Evolutionary conservation across 1,139 yeast species (phyloP).

Genomic region (Hanseniaspora gamundiae): DNA sequence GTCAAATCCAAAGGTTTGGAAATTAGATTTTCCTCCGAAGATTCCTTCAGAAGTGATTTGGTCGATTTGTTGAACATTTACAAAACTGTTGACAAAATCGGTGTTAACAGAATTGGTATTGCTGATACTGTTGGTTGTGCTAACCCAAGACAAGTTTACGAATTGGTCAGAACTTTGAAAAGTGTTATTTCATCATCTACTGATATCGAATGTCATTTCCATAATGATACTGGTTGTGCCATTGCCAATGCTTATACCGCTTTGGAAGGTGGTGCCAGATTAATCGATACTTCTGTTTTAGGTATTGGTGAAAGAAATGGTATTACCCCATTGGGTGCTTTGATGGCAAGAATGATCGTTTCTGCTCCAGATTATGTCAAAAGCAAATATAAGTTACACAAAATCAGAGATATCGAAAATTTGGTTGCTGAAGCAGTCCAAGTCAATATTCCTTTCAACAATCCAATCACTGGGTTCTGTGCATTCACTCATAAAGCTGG

Average conservation of each 20-base stretch:
- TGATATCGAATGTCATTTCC: conserved; percentile 95
- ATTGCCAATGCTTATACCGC: conserved; percentile 95
- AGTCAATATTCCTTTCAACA: conserved; percentile 89
- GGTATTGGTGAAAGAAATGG: conserved; percentile 98
- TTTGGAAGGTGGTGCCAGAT: conserved; percentile 87
- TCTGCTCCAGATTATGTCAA: conserved; percentile 91
- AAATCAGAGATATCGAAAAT: conserved; percentile 84
- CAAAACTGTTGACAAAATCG: conserved; percentile 89
- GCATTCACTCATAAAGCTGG: conserved; percentile 98
- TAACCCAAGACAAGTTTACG: conserved; percentile 93
- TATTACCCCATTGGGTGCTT: conserved; percentile 88
- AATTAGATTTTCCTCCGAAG: conserved; percentile 93
- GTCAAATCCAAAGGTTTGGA: conserved; percentile 92
- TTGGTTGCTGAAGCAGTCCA: conserved; percentile 91
- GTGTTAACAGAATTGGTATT: conserved; percentile 94
- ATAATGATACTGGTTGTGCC: conserved; percentile 95
- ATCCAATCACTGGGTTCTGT: conserved; percentile 95
- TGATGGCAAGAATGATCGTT: conserved; percentile 96
- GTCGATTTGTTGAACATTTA: conserved; percentile 87
- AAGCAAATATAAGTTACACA: conserved; percentile 83
- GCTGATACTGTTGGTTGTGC: conserved; percentile 98
- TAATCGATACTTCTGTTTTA: conserved; percentile 83
- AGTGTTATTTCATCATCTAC: conserved; percentile 85
- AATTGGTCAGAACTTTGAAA: conserved; percentile 79
- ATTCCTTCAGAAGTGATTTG: conserved; percentile 92